These are phyloP conservation scores for Discostella stelligera DNA, from an alignment of 352 stramenopile genomes.

Conservation along the genomic window DNA sequence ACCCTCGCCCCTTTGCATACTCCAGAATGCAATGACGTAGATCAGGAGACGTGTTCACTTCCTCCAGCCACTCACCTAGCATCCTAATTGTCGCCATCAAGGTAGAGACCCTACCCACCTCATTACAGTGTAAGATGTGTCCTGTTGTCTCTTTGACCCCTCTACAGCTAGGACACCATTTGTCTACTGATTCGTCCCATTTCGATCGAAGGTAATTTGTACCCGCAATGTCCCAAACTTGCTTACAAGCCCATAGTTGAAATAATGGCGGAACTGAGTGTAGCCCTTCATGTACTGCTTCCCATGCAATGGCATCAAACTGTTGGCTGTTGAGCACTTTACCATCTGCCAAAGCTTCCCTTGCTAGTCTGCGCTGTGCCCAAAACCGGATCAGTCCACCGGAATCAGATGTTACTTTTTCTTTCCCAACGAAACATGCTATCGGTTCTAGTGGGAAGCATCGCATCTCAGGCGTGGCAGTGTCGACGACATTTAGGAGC, in stretches of 20 bases:
- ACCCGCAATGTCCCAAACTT: background rate
- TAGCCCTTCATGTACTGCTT: background rate
- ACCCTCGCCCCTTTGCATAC: background rate
- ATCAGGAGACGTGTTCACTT: background rate
- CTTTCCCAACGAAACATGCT: no score
- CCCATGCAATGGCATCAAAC: background rate
- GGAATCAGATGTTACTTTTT: no score
- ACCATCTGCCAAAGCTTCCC: background rate
- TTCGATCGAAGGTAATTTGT: background rate
- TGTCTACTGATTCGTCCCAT: background rate
- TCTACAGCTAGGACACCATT: constrained; percentile 1
- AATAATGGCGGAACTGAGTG: background rate
- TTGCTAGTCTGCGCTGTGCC: background rate
- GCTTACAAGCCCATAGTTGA: constrained; percentile 3
- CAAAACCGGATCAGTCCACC: background rate
- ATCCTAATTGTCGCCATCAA: background rate
- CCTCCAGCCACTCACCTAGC: background rate
- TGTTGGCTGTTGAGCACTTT: background rate
- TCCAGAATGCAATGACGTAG: background rate
- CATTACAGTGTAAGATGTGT: background rate
- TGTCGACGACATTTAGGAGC: no score
- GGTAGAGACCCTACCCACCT: background rate
- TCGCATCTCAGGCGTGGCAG: no score
- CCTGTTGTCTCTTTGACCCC: background rate
- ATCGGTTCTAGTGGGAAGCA: no score